phyloP scores from a whole-genome alignment of 305 asterid species.

The Plantago rigida region DNA sequence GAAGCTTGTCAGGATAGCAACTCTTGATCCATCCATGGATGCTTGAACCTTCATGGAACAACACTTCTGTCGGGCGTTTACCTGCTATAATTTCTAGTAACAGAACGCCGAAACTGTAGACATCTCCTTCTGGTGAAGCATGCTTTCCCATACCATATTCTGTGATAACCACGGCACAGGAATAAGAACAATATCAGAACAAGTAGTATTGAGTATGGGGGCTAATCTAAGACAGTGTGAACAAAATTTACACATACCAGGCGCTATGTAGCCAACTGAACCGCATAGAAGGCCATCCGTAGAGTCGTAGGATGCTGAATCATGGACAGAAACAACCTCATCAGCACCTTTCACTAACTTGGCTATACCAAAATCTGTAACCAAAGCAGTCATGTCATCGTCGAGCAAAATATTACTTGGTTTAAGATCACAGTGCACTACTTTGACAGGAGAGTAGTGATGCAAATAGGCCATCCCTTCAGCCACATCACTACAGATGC shows the following conservation, averaged over 20 bases:
- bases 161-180: constrained; percentile 15
- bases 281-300: constrained; percentile 75
- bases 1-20: constrained; percentile 50
- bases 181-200: background rate
- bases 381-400: constrained; percentile 58
- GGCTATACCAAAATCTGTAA: constrained; percentile 76
- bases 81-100: constrained; percentile 60
- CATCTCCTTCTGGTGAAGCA: constrained; percentile 77
- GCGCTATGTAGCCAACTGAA: constrained; percentile 80
- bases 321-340: constrained; percentile 26
- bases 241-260: constrained; percentile 36
- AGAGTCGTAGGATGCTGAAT: constrained; percentile 51
- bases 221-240: background rate
- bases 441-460: constrained; percentile 63
- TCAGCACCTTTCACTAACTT: constrained; percentile 41
- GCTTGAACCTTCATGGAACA: constrained; percentile 60
- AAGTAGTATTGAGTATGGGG: background rate
- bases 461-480: constrained; percentile 78
- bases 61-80: constrained; percentile 58
- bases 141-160: constrained; percentile 86
- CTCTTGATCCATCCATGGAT: constrained; percentile 75
- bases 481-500: constrained; percentile 68
- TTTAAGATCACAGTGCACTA: constrained; percentile 76
- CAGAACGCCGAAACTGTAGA: constrained; percentile 63
- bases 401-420: constrained; percentile 85